Evolutionary conservation across 164 flowering plant genomes (phyloP).

Genomic region (Tetrastigma voinierianum): DNA sequence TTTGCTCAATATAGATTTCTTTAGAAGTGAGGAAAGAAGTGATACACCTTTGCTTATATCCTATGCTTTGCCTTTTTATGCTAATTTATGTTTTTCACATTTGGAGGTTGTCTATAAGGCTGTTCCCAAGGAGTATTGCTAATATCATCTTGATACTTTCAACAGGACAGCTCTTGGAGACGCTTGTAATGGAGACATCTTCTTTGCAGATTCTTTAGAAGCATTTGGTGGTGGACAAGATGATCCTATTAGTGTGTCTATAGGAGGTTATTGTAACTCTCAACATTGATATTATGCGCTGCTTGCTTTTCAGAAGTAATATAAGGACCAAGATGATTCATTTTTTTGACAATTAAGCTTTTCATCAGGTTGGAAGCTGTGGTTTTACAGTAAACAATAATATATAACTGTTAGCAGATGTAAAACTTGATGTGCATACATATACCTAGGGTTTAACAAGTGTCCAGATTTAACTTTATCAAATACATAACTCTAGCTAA

Average conservation of each 20-base stretch:
- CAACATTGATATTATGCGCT: background rate
- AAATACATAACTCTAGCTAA: background rate
- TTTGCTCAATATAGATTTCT: background rate
- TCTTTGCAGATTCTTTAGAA: slow-evolving; percentile 81
- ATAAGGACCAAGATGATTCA: background rate
- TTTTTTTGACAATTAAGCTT: background rate
- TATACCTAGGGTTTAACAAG: background rate
- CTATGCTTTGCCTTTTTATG: background rate
- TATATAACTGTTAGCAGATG: background rate
- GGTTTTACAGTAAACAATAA: background rate
- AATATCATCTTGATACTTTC: background rate
- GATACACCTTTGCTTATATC: background rate
- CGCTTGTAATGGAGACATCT: slow-evolving; percentile 63
- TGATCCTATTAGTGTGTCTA: slow-evolving; percentile 84
- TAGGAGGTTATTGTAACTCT: slow-evolving; percentile 66
- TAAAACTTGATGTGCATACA: background rate
- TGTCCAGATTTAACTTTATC: background rate
- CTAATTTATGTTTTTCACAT: background rate
- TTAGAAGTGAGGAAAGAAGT: background rate
- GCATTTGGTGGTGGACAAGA: slow-evolving; percentile 85
- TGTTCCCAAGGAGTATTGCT: background rate
- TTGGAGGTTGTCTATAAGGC: background rate
- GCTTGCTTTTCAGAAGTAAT: background rate
- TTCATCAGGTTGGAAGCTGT: background rate
- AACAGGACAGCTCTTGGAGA: slow-evolving; percentile 72